Conservation (phyloP, 805 yeast species). For the Trichomonascus vanleenenianus region DNA sequence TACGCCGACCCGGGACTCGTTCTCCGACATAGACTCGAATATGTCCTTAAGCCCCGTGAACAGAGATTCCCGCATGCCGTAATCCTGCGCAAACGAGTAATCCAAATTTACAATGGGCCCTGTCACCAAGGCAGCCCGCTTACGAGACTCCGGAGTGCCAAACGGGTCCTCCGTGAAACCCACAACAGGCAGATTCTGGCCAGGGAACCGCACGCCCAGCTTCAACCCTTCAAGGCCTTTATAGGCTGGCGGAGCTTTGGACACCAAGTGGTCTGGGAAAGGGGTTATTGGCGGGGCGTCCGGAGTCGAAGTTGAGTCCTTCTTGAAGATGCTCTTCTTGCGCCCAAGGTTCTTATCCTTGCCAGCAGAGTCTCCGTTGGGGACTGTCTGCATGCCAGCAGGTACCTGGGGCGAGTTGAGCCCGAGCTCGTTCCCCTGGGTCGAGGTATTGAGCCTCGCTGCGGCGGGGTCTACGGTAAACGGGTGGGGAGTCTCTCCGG, state of each 20-base stretch:
- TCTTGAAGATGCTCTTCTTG: background rate
- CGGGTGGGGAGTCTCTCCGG: constrained; percentile 29
- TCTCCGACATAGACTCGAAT: constrained; percentile 76
- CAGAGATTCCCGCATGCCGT: constrained; percentile 42
- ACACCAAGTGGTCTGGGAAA: background rate
- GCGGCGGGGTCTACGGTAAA: constrained; percentile 23
- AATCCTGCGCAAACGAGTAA: constrained; percentile 46
- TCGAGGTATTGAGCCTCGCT: constrained; percentile 9
- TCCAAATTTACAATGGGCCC: constrained; percentile 87
- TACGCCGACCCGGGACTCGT: constrained; percentile 62
- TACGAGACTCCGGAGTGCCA: constrained; percentile 61
- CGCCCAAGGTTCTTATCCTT: constrained; percentile 1
- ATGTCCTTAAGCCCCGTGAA: constrained; percentile 73
- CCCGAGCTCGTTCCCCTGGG: constrained; percentile 6
- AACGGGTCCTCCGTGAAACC: constrained; percentile 36
- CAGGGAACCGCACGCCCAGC: constrained; percentile 34
- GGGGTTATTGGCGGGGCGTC: background rate
- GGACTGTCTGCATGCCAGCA: background rate
- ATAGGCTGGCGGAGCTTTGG: constrained; percentile 4
- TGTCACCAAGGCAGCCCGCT: constrained; percentile 62
- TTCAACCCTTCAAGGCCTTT: constrained; percentile 27
- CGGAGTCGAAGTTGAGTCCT: background rate
- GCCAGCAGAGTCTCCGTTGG: constrained; percentile 17
- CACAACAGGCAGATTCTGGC: constrained; percentile 38
- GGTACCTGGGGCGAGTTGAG: constrained; percentile 4